Base-by-base conservation (phyloP, 495 filamentous ascomycete genomes). In the Xylaria flabelliformis region DNA sequence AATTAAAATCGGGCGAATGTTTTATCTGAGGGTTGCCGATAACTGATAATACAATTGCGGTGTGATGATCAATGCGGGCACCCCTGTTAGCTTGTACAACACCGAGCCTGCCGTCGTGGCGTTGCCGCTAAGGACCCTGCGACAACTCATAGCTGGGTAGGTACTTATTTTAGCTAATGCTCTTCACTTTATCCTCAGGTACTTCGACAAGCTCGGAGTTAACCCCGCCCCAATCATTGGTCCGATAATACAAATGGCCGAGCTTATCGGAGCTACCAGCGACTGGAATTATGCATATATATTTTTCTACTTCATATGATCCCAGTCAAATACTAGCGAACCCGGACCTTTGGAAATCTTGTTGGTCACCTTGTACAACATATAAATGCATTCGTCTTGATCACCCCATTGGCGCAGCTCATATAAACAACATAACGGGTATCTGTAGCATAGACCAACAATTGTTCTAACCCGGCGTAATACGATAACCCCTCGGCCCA, bases 221-320 rank as follows among this genome's bases (percentile, higher is more conserved):
- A 67, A 62, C 41, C 19, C 29, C 61, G 21, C 58, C 2, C 58
- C 32, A 63, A 71, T 55, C 50, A 67, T 39, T 21, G 51, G 15
- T 32, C 50, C 46, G 56, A 36, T 48, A 42, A 32, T 34, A 29
- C 19, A 64, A 39, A 42, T 34, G 56, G 21, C 69, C 69, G 59
- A 64, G 59, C 61, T 56, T 71, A 71, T 71, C 69, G 58, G 69
- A 55, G 46, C 62, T 71, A 67, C 39, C 21, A 44, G 19, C 1
- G 32, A 39, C 58, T 61, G 34, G 19, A 39, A 39, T 12, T 61
- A 44, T 46, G 63, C 29, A 42, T 32, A 32, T 48, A 69, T 32
- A 39, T 39, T 39, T 36, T 36, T 51, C 48, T 53, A 65, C 26
- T 61, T 48, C 19, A 34, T 59, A 41, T 21, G 42, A 64, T 64